Conservation (phyloP, 768 basidiomycete genomes). For the Mycena pura region DNA sequence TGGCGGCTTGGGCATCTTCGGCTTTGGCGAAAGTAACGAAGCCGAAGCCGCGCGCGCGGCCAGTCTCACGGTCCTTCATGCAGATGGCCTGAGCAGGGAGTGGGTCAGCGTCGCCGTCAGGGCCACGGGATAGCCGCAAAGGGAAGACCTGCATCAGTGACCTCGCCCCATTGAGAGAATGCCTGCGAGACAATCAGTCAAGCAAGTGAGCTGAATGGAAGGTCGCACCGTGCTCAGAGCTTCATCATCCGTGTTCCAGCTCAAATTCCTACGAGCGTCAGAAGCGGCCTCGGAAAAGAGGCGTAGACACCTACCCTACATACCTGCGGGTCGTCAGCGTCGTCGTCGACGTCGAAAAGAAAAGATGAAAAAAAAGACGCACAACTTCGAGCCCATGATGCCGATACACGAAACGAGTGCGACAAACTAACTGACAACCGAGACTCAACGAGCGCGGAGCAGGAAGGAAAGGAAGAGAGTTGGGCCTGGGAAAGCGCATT, state of each 20-base stretch:
- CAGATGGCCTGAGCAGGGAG: constrained; percentile 83
- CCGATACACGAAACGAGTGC: too few relatives aligned
- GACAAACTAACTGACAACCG: too few relatives aligned
- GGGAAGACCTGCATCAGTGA: constrained; percentile 83
- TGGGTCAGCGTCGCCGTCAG: constrained; percentile 35
- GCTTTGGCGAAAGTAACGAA: constrained; percentile 80
- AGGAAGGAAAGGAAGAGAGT: too few relatives aligned
- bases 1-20: constrained; percentile 80
- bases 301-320: constrained; percentile 12
- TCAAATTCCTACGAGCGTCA: constrained; percentile 77
- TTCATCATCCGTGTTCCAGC: constrained; percentile 96
- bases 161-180: constrained; percentile 78
- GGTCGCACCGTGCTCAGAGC: constrained; percentile 68
- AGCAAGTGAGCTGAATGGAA: constrained; percentile 30
- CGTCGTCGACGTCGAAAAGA: too few relatives aligned
- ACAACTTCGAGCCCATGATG: too few relatives aligned
- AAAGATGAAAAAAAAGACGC: too few relatives aligned
- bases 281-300: background rate
- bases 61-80: constrained; percentile 92
- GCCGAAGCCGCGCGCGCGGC: constrained; percentile 95
- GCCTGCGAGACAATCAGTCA: constrained; percentile 56
- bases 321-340: too few relatives aligned
- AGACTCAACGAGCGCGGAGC: too few relatives aligned
- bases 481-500: too few relatives aligned
- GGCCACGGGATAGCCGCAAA: background rate